These are phyloP conservation scores for Hygrophorus pudorinus DNA, from an alignment of 768 basidiomycete genomes.

Conservation along the genomic window DNA sequence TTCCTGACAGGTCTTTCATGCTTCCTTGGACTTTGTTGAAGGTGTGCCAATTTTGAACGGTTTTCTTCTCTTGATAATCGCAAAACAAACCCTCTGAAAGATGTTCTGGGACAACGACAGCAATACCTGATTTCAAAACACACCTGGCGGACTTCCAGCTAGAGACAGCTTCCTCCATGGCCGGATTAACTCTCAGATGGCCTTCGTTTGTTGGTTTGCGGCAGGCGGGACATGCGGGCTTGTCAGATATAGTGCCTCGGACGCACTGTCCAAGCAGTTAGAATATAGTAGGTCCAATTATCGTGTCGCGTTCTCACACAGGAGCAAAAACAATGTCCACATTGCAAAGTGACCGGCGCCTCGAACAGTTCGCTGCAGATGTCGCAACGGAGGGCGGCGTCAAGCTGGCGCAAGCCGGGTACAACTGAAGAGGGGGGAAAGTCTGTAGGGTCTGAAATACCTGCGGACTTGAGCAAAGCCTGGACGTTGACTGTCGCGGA, in stretches of 20 bases:
- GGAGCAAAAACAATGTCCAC: constrained; percentile 81
- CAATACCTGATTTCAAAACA: constrained; percentile 9
- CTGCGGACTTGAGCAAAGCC: constrained; percentile 17
- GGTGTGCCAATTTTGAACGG: not conserved
- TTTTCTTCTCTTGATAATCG: constrained; percentile 26
- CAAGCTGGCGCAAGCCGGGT: constrained; percentile 51
- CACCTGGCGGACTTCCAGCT: constrained; percentile 70
- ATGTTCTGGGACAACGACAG: not conserved
- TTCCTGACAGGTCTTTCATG: constrained; percentile 21
- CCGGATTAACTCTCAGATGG: constrained; percentile 57
- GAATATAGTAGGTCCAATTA: constrained; percentile 2
- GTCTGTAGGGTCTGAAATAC: constrained; percentile 58
- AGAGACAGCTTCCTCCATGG: constrained; percentile 58
- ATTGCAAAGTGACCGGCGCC: constrained; percentile 62
- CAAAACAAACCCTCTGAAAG: constrained; percentile 33
- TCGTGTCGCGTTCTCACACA: constrained; percentile 32
- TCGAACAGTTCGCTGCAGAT: constrained; percentile 71
- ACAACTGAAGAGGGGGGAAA: constrained; percentile 39
- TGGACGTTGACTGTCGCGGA: constrained; percentile 5
- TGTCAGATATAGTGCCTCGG: constrained; percentile 42
- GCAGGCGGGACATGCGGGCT: constrained; percentile 68
- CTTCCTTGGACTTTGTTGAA: constrained; percentile 1
- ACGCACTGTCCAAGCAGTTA: constrained; percentile 45
- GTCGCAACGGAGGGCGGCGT: constrained; percentile 57
- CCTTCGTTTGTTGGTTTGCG: constrained; percentile 47